These are phyloP conservation scores for Exophiala alcalophila DNA, from an alignment of 2,329 filamentous ascomycete genomes.

Conservation along the genomic window DNA sequence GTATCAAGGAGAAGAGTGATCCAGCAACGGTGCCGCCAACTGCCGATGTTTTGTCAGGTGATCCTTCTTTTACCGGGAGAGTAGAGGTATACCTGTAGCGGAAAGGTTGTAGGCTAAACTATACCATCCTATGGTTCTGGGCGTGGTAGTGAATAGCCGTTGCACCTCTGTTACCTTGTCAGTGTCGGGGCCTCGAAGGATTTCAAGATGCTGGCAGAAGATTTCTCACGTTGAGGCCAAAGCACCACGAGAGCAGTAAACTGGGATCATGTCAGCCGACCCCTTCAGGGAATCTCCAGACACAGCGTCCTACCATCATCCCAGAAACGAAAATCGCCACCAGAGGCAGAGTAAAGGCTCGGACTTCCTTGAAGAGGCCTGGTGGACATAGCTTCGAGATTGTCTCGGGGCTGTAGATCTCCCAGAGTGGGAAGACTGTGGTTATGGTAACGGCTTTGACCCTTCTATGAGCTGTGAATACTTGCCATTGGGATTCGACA, in stretches of 20 bases:
- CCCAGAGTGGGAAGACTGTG: constrained; percentile 13
- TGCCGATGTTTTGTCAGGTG: neutral
- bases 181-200: no score
- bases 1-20: neutral
- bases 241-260: constrained; percentile 4
- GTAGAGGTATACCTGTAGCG: neutral
- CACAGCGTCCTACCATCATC: constrained; percentile 6
- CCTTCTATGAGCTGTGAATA: neutral
- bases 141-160: neutral
- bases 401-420: constrained; percentile 6
- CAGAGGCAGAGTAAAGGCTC: constrained; percentile 1
- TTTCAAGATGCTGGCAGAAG: neutral
- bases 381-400: constrained; percentile 14
- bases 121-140: constrained; percentile 7
- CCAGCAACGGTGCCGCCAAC: neutral
- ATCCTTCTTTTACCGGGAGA: no score
- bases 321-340: constrained; percentile 2
- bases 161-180: constrained; percentile 11
- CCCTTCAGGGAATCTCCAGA: no score
- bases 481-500: constrained; percentile 9
- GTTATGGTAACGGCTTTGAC: neutral
- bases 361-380: neutral
- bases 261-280: neutral
- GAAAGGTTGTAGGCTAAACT: constrained; percentile 6
- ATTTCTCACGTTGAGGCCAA: constrained; percentile 8